Percentiles rank a stretch among this genome's conserved stretches.
Evolutionary conservation across 768 basidiomycete species (phyloP).

Genomic region (Trametes elegans): DNA sequence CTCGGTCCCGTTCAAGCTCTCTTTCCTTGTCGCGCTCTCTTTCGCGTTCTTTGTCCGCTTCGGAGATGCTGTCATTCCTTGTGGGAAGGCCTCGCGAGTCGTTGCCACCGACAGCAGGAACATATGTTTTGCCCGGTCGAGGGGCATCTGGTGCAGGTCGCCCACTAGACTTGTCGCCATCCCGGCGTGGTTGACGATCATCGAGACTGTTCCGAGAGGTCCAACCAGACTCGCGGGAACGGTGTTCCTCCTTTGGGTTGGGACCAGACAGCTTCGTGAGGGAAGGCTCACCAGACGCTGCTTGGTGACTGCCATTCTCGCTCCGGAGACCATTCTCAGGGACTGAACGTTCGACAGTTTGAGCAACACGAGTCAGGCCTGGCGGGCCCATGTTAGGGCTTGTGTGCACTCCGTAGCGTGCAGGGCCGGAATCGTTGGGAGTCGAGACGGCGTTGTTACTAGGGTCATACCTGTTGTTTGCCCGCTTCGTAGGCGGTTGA

Average conservation of each 20-base stretch:
- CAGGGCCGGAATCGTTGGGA: background rate
- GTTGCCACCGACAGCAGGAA: background rate
- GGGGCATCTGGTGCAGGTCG: background rate
- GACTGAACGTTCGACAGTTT: background rate
- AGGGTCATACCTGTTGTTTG: background rate
- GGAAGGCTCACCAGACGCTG: slow-evolving; percentile 30
- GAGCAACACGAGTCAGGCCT: background rate
- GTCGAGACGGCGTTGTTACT: background rate
- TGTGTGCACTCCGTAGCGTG: background rate
- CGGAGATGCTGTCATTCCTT: slow-evolving; percentile 26
- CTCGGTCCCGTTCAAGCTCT: slow-evolving; percentile 37
- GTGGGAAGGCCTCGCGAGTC: background rate
- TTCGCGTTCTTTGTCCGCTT: slow-evolving; percentile 31
- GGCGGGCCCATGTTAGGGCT: slow-evolving; percentile 4
- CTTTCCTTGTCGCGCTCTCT: slow-evolving; percentile 34
- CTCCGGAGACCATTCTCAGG: background rate
- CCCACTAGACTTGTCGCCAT: slow-evolving; percentile 10
- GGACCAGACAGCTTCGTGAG: slow-evolving; percentile 23
- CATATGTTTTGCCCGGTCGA: background rate
- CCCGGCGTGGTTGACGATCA: slow-evolving; percentile 23
- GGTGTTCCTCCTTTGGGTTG: slow-evolving; percentile 26
- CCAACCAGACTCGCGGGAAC: slow-evolving; percentile 27
- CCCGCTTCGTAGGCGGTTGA: background rate
- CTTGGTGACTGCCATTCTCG: background rate
- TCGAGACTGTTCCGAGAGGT: slow-evolving; percentile 21